Base-by-base conservation (phyloP, 345 rosid genomes). In the Isatis tinctoria region DNA sequence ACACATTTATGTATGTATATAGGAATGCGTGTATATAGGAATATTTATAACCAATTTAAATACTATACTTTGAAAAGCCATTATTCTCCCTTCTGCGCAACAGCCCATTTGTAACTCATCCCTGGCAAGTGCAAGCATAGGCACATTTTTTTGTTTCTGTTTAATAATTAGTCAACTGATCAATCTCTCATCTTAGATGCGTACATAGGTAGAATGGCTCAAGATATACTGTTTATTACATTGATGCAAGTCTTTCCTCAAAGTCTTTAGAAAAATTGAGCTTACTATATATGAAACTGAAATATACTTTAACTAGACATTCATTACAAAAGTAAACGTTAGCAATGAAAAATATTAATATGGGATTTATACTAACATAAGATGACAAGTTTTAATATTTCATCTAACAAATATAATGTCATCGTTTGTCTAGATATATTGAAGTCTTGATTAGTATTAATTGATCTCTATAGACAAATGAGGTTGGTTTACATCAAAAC, bases 1-100 rank as follows among this genome's bases (percentile, higher is more conserved):
- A 75, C 74, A 69, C 49, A 75, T 69, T 53, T 69, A 75, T 75
- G 79, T 41, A 60, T 60, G 67, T 51, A 16, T 74, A 74, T 58
- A 74, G 73, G 72, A 66, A 74, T 75, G 53, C 27, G 67, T 39
- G 68, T 16, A 43, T 75, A 53, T 41, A 74, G 60, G n/a, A 66
- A 74, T 58, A 52, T 62, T 28, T 43, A 61, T 68, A 41, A 30
- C 39, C 6, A 51, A 60, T 41, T 67, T 59, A 20, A 30, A 58
- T 59, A 57, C 11, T 26, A 67, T 67, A 60, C 27, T 67, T 74
- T 48, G 61, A 74, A 67, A 67, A 59, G 67, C 62, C 73, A 58
- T 67, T 67, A 60, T 74, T 67, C 45, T 60, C 5, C 32, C 14
- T 12, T 67, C 74, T 75, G 79, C 27, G 33, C 51, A 61, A 69